Base-by-base conservation (phyloP, 2,329 filamentous ascomycete species). In the Emericellopsis atlantica region DNA sequence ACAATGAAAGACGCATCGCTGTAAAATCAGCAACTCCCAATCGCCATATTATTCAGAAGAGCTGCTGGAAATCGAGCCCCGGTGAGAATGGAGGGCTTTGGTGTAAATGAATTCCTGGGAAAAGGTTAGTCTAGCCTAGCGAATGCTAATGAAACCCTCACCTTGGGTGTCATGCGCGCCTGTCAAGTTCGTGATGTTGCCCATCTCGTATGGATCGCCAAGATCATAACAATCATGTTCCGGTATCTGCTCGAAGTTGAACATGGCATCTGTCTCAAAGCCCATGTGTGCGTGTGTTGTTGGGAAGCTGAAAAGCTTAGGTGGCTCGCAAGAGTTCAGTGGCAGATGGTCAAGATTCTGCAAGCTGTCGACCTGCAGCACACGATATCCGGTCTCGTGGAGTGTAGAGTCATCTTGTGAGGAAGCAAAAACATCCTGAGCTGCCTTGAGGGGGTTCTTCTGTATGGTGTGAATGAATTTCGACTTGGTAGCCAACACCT, bases 141-240 rank as follows among this genome's bases (percentile, higher is more conserved):
- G 24, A 6, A 26, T 26, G 6, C 10, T 6, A 6, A 26, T 10
- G 24, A 26, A 26, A 26, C 6, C 6, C 24, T 26, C 6, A 26
- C 6, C 24, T 26, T 26, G 24, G 10, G 24, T 26, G 24, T 26
- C 24, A 10, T 26, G 6, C 24, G 24, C 6, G 10, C 6, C 24
- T 26, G 24, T 26, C 6, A 26, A 26, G 24, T 10, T 26, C 6
- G 24, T 10, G 24, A 26, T 26, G 24, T 26, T 26, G 24, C 24
- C 24, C 24, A 26, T 21, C 8, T 52, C 49, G 45, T 46, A 51
- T 15, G 49, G 47, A 29, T 40, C 49, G 21, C 48, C 42, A 33
- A 53, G 48, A 37, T 52, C 49, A 29, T 48, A 50, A 29, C 41
- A 42, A 14, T 52, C 44, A 26, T 48, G 42, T 16, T 53, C 44